Percentiles rank a stretch among this genome's conserved stretches.
These are phyloP conservation scores for Corynascus novoguineensis DNA, from an alignment of 495 filamentous ascomycete genomes.

Conservation along the genomic window DNA sequence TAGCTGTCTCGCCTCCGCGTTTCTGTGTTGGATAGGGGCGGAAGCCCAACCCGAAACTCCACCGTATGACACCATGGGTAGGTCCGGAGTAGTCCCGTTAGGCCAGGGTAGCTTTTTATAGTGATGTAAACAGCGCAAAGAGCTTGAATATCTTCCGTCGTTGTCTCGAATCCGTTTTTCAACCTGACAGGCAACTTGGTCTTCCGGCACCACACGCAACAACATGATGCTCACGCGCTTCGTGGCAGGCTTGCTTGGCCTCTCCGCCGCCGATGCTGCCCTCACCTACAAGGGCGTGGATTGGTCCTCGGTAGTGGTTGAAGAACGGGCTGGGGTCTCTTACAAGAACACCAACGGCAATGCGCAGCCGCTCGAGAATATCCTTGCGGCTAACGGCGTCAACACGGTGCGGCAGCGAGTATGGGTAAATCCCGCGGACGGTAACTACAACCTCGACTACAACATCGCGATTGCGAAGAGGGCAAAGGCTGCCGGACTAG, in stretches of 20 bases:
- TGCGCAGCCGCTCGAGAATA: conserved; percentile 54
- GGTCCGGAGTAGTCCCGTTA: too few relatives aligned
- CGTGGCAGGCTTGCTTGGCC: conserved; percentile 15
- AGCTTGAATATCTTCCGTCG: background rate
- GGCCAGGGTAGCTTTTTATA: background rate
- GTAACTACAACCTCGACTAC: conserved; percentile 63
- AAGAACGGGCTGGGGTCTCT: conserved; percentile 54
- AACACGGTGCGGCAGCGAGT: conserved; percentile 68
- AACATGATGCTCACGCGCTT: conserved; percentile 21
- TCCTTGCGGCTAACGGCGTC: conserved; percentile 57
- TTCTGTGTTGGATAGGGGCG: background rate
- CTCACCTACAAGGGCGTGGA: conserved; percentile 65
- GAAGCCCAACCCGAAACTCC: too few relatives aligned
- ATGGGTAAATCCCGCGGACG: conserved; percentile 64
- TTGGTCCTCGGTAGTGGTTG: conserved; percentile 63
- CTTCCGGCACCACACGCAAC: background rate
- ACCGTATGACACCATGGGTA: too few relatives aligned
- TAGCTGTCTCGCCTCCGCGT: background rate
- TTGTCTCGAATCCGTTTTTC: background rate
- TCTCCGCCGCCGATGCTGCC: conserved; percentile 32
- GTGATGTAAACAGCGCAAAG: background rate
- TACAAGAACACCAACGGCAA: conserved; percentile 55
- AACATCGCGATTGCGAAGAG: conserved; percentile 61
- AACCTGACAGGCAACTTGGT: background rate
- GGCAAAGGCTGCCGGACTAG: conserved; percentile 57